Evolutionary conservation across 2,329 filamentous ascomycete species (phyloP), one percentile per base, ranked within the genome.

Genomic region (Harringtonia aguacate): DNA sequence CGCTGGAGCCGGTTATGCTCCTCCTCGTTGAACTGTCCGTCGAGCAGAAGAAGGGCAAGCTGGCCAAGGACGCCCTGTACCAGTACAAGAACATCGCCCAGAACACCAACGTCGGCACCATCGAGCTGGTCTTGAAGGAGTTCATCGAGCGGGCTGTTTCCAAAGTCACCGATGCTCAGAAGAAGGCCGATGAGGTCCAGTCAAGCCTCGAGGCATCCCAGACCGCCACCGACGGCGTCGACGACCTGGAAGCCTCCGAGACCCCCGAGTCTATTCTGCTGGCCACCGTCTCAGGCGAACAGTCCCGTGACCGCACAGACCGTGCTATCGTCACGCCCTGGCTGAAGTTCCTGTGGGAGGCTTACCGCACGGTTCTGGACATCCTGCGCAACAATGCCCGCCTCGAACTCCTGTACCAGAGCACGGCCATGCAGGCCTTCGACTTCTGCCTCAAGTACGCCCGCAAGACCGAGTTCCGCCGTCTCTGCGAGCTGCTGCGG

Each of bases 11-110:
- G 53, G 90, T 98, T 54, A 97, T 98, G 89, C 76, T 97, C 67
- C 82, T 95, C 55, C 83, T 98, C 61, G 90, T 98, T 59, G 88
- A 97, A 68, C 79, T 97, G 48, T 95, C 86, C 55, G 92, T 98
- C 59, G 90, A 97, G 61, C 81, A 95, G 58, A 88, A 92, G 70
- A 98, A 97, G 71, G 92, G 92, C 57, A 98, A 98, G 69, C 77
- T 92, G 49, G 92, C 90, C 65, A 98, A 98, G 76, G 92, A 98
- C 70, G 92, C 92, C 49, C 77, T 98, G 39, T 98, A 97, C 66
- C 92, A 95, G 66, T 98, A 98, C 78, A 98, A 98, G 77, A 98
- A 98, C 67, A 97, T 95, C 55, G 90, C 89, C 45, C 92, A 98
- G 67, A 98, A 98, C 71, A 95, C 90, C 56, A 97, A 97, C 62